A percentile compares a stretch with the other conserved stretches of the same genome.
These are phyloP conservation scores for Trypethelium eluteriae DNA, from an alignment of 495 filamentous ascomycete genomes.

Conservation along the genomic window DNA sequence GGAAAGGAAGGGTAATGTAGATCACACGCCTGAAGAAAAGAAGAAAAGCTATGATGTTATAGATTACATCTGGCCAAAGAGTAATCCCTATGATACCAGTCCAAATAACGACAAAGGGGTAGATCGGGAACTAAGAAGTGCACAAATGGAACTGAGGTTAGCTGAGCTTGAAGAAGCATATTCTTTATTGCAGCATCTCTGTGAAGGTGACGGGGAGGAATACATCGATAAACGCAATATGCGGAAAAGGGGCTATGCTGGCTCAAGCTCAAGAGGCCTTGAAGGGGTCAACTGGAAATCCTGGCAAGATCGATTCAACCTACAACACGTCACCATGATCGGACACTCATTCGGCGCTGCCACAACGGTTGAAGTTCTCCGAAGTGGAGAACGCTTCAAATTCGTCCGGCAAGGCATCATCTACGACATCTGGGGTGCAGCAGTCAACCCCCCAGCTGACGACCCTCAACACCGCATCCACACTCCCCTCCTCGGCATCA, in stretches of 20 bases:
- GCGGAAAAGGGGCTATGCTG: slow-evolving; percentile 44
- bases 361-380: slow-evolving; percentile 36
- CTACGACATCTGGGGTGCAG: slow-evolving; percentile 52
- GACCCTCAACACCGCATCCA: slow-evolving; percentile 38
- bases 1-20: slow-evolving; percentile 26
- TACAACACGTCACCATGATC: slow-evolving; percentile 30
- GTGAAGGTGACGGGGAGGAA: slow-evolving; percentile 29
- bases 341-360: slow-evolving; percentile 40
- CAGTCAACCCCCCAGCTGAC: slow-evolving; percentile 26
- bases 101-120: slow-evolving; percentile 37
- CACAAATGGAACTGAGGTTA: slow-evolving; percentile 39
- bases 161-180: slow-evolving; percentile 41
- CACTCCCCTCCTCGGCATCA: slow-evolving; percentile 49
- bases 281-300: slow-evolving; percentile 38
- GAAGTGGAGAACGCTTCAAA: slow-evolving; percentile 41
- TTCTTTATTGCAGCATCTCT: slow-evolving; percentile 30
- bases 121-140: slow-evolving; percentile 37
- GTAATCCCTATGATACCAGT: slow-evolving; percentile 37
- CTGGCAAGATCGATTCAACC: slow-evolving; percentile 35
- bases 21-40: slow-evolving; percentile 30
- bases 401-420: slow-evolving; percentile 52
- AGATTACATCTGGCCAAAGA: slow-evolving; percentile 41
- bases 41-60: slow-evolving; percentile 31
- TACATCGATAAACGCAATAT: slow-evolving; percentile 41
- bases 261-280: slow-evolving; percentile 43